phyloP scores from a whole-genome alignment of 164 flowering plant genomes.

The Dillenia suffruticosa region DNA sequence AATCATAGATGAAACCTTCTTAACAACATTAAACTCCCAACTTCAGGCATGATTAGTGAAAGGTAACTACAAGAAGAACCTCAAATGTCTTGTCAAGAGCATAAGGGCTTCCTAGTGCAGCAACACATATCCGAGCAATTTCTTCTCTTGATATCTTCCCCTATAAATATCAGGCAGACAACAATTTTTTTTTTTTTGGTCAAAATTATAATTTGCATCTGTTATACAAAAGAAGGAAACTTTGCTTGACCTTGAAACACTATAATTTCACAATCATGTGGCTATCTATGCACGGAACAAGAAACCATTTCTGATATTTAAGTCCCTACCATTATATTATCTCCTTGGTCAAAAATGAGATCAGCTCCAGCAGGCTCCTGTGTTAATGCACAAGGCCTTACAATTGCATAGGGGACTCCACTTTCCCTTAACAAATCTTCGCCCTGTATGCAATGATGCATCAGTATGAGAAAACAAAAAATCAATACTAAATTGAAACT shows the following conservation, averaged over 20 bases:
- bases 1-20: neutral
- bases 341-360: conserved; percentile 97
- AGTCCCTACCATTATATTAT: conserved; percentile 73
- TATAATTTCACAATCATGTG: no score
- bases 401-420: conserved; percentile 85
- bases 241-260: no score
- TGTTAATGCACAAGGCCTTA: conserved; percentile 97
- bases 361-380: conserved; percentile 99
- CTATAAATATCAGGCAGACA: conserved; percentile 29
- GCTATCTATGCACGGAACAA: no score
- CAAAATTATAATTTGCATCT: no score
- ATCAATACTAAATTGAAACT: no score
- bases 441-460: conserved; percentile 45
- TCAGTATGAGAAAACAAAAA: neutral
- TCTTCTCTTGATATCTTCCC: conserved; percentile 98
- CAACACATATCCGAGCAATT: conserved; percentile 84
- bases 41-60: neutral
- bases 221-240: no score
- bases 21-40: conserved; percentile 1
- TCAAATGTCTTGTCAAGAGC: conserved; percentile 94
- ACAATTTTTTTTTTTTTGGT: neutral
- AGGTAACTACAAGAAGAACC: conserved; percentile 31
- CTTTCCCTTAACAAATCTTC: conserved; percentile 94
- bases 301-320: no score
- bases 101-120: conserved; percentile 81